phyloP scores from a whole-genome alignment of 306 rosid genomes.

The Cotoneaster glaucophyllus region DNA sequence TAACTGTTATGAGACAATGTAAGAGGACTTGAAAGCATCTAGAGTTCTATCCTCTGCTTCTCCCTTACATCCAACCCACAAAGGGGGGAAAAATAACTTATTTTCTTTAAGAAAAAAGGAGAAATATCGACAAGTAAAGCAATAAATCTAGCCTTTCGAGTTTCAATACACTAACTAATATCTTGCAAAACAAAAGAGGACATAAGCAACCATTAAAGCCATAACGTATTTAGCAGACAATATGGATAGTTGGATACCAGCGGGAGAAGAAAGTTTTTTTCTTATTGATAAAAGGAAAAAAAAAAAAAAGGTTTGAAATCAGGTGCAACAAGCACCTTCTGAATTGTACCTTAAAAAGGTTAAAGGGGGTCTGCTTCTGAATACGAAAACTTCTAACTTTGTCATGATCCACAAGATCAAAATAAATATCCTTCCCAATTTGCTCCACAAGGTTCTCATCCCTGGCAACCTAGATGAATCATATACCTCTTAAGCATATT shows the following conservation, averaged over 20 bases:
- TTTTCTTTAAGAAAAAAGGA: not conserved
- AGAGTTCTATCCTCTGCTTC: not conserved
- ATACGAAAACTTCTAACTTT: conserved; percentile 85
- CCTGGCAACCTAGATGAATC: conserved; percentile 59
- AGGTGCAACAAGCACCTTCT: not conserved
- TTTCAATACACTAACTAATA: not conserved
- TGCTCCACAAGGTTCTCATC: conserved; percentile 68
- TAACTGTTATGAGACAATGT: not conserved
- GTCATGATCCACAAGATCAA: conserved; percentile 94
- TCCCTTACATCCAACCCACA: not conserved
- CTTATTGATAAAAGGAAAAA: not conserved
- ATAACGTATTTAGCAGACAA: not conserved
- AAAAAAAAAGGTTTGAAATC: not conserved
- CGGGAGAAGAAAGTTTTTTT: not conserved
- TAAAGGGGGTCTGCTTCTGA: conserved; percentile 65
- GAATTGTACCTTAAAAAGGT: conserved; percentile 62
- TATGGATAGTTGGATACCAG: not conserved
- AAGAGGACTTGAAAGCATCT: not conserved
- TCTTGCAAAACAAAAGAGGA: not conserved
- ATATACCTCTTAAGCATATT: not conserved
- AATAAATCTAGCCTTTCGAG: not conserved
- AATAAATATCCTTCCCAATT: conserved; percentile 81
- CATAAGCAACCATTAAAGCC: not conserved
- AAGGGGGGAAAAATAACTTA: not conserved
- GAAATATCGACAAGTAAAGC: not conserved